Evolutionary conservation across 768 basidiomycete species (phyloP).

Genomic region (Podaxis sp.): DNA sequence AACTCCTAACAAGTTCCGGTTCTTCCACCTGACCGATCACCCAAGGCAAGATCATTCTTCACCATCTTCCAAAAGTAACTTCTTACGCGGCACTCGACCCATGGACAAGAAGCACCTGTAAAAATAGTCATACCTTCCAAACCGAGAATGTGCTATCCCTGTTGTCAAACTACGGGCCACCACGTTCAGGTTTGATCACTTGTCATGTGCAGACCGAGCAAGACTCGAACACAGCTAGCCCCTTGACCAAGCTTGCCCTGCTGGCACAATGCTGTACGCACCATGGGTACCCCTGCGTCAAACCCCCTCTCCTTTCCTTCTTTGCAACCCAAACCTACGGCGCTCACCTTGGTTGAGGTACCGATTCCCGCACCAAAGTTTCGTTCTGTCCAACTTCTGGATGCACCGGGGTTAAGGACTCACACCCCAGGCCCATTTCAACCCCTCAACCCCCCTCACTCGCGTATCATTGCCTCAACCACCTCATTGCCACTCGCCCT

Average conservation of each 20-base stretch:
- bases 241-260: not conserved
- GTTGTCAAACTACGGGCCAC: not conserved
- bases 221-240: not conserved
- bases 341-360: not conserved
- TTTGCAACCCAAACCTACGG: not conserved
- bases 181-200: not conserved
- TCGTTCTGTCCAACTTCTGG: not conserved
- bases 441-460: not conserved
- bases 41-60: not conserved
- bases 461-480: not conserved
- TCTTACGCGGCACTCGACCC: not conserved
- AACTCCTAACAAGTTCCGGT: not conserved
- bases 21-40: not conserved
- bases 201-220: not conserved
- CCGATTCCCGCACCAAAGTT: not conserved
- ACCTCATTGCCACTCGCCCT: not conserved
- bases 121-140: slow-evolving; percentile 1
- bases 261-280: not conserved
- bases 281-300: not conserved
- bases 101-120: not conserved
- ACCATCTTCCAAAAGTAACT: not conserved
- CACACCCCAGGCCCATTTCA: not conserved
- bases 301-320: not conserved
- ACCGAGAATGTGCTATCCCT: not conserved
- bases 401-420: not conserved